Base-by-base conservation (phyloP, 2,329 filamentous ascomycete genomes). In the Ophiosphaerella korrae region DNA sequence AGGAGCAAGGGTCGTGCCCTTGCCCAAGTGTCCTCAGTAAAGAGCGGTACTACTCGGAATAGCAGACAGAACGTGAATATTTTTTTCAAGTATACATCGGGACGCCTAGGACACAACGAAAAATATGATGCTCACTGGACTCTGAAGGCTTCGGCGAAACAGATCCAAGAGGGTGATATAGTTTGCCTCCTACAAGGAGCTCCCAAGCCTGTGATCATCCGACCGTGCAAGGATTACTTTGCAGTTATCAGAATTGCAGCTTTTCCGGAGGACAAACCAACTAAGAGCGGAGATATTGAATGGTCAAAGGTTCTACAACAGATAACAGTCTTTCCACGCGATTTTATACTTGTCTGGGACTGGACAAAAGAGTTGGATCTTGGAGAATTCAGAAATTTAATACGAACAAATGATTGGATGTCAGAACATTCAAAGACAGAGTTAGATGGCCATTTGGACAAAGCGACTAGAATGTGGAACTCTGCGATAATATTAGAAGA, bases 31-130 rank as follows among this genome's bases (percentile, higher is more conserved):
- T 26, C 24, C 24, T 26, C 24, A 8, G 24, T 26, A 16, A 36
- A 21, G 24, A 47, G 23, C 6, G n/a, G 4, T 24, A 6, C 41
- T 59, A 23, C 47, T 59, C 5, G 48, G 53, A 12, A 53, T 59
- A 48, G 8, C 35, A 48, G 33, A 35, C 33, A n/a, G 33, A 35
- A 35, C 33, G 33, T 35, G 33, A 35, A 35, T n/a, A 35, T 35
- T 16, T 5, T n/a, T 16, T 35, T 35, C 33, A 16, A 16, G 33
- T 5, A 35, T 16, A 16, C 12, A n/a, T 12, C 16, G 13, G 33
- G 47, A 46, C 32, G 46, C 45, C 8, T 47, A 50, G 50, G 48
- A 41, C 41, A 18, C 39, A 6, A 46, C 24, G 14, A 21, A 29
- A 46, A 18, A 16, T 45, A 31, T 21, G 7, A 23, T 48, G 37